A percentile compares a stretch with the other conserved stretches of the same genome.
phyloP scores from a whole-genome alignment of 73 alveolate genomes.

The Uronychia binucleata region DNA sequence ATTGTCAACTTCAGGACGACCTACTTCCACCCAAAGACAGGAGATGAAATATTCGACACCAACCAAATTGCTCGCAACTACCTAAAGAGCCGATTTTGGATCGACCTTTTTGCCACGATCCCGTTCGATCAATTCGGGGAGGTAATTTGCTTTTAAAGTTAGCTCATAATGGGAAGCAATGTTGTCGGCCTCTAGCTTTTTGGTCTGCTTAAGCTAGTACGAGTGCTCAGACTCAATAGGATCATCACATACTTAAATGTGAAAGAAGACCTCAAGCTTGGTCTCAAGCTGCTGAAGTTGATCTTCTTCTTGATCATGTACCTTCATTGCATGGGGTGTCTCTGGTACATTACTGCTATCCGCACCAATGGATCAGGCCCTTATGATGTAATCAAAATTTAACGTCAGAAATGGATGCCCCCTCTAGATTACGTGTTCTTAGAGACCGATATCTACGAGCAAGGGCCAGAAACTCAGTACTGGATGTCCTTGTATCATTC shows the following conservation, averaged over 20 bases:
- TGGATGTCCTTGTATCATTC: slow-evolving; percentile 22
- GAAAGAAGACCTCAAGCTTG: slow-evolving; percentile 35
- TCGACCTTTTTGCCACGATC: slow-evolving; percentile 74
- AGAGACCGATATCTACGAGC: background rate
- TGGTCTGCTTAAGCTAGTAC: slow-evolving; percentile 47
- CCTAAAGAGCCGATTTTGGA: slow-evolving; percentile 68
- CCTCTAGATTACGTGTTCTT: slow-evolving; percentile 5
- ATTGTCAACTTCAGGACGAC: slow-evolving; percentile 37
- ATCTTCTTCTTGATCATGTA: slow-evolving; percentile 46
- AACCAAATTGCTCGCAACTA: slow-evolving; percentile 52
- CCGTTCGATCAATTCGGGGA: slow-evolving; percentile 59
- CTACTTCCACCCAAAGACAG: slow-evolving; percentile 37
- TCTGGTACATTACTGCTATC: too few species aligned
- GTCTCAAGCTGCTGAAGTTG: slow-evolving; percentile 26
- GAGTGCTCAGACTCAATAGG: slow-evolving; percentile 43
- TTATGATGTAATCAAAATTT: slow-evolving; percentile 1
- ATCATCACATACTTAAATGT: slow-evolving; percentile 45
- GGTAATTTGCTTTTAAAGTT: slow-evolving; percentile 1
- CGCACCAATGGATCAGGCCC: too few species aligned
- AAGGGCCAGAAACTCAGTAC: slow-evolving; percentile 1
- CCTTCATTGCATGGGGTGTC: slow-evolving; percentile 56
- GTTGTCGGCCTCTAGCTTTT: slow-evolving; percentile 12
- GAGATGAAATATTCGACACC: slow-evolving; percentile 52
- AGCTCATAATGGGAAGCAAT: too few species aligned
- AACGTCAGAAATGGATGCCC: slow-evolving; percentile 27